Evolutionary conservation across 2,329 filamentous ascomycete species (phyloP), one percentile per base, ranked within the genome.

Genomic region (Dissoconium aciculare): DNA sequence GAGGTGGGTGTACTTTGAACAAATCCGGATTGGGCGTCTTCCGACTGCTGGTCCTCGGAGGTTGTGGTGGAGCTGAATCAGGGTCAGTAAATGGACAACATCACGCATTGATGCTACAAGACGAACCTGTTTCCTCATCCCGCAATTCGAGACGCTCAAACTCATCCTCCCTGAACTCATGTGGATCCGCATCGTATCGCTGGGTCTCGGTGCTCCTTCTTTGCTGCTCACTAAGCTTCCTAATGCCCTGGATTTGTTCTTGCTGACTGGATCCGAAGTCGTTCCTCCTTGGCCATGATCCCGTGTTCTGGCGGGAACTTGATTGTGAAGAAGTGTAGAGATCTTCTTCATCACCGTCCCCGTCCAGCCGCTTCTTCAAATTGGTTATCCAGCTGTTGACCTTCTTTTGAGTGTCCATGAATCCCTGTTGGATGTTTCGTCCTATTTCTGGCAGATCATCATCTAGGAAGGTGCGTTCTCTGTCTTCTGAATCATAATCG

Each of bases 381-480:
- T 74, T 84, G 30, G 71, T 79, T 46, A 98, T 83, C 85, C 87
- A 95, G 29, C 72, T 71, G 59, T 92, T 95, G 46, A 98, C 80
- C 51, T 81, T 91, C 33, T 71, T 75, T 59, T 95, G 89, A 2
- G 89, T 95, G 51, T 98, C 85, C 33, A 84, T 50, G 58, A 98
- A 98, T 3, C 89, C 89, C 59, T 95, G 91, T 52, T 78, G 78
- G 44, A 98, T 70, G 49, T 91, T 94, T 52, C 93, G 83, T 43
- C 76, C 77, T 51, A 98, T 94, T 29, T 87, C 74, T 1, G 89
- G 87, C 10, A 98, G 69, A 44, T 98, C 89, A 47, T 98, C 89
- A 46, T 98, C 89, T 45, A 95, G 72, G 56, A 98, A 98, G 61
- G 73, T 94, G 49, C 78, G 78, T 46, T 93, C 83, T 28, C 70